Evolutionary conservation across 2,329 filamentous ascomycete species (phyloP).

Genomic region (Epichloe aotearoae): DNA sequence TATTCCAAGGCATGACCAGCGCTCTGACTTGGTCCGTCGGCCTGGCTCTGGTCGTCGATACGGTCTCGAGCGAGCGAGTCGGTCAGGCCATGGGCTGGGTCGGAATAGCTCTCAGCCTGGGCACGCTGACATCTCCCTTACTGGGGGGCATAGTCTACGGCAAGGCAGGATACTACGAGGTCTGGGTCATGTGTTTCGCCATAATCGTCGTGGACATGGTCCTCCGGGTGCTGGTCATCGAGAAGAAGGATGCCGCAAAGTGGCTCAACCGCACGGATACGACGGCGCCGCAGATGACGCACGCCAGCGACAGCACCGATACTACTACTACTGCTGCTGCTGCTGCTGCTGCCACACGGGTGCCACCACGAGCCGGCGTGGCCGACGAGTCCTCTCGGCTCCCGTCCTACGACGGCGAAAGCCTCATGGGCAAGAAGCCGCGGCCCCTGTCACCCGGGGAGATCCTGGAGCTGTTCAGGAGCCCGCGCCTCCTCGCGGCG

Average conservation of each 20-base stretch:
- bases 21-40: constrained; percentile 24
- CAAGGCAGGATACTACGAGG: constrained; percentile 19
- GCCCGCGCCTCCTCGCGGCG: constrained; percentile 19
- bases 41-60: constrained; percentile 22
- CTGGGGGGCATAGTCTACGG: constrained; percentile 22
- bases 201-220: constrained; percentile 19
- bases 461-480: constrained; percentile 16
- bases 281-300: neutral
- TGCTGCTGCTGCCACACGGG: no score
- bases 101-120: constrained; percentile 20
- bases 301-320: neutral
- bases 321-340: neutral
- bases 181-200: constrained; percentile 24
- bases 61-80: constrained; percentile 17
- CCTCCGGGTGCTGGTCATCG: constrained; percentile 20
- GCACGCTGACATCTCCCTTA: constrained; percentile 18
- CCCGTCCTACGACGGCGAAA: neutral
- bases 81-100: constrained; percentile 22
- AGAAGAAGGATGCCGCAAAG: constrained; percentile 18
- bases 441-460: constrained; percentile 1
- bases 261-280: constrained; percentile 10
- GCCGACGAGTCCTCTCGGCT: neutral
- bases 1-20: constrained; percentile 20
- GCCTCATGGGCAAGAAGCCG: neutral
- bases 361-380: neutral